Percentiles rank a stretch among this genome's conserved stretches.
Conservation (phyloP, 768 basidiomycete species). For the Suillus fuscotomentosus region DNA sequence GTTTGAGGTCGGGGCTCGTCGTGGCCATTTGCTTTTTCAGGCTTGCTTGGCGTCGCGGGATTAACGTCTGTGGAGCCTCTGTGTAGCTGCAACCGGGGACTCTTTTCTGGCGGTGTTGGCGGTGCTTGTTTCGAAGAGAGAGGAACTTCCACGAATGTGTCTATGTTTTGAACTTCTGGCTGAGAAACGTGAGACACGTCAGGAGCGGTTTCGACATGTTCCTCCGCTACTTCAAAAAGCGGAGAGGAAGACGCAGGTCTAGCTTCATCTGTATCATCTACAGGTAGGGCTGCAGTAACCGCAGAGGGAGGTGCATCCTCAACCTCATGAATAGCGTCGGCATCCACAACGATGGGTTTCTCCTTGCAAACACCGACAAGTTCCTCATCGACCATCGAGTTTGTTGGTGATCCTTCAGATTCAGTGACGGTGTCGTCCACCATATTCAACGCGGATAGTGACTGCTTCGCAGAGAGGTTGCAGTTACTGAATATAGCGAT, state of each 20-base stretch:
- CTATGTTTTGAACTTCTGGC: background rate
- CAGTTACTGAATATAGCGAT: background rate
- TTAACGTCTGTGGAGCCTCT: slow-evolving; percentile 6
- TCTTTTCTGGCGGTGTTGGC: slow-evolving; percentile 12
- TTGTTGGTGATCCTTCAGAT: slow-evolving; percentile 16
- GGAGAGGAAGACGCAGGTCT: background rate
- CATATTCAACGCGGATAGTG: background rate
- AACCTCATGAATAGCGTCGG: background rate
- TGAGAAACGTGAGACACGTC: background rate
- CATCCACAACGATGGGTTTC: slow-evolving; percentile 11
- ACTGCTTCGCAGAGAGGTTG: background rate
- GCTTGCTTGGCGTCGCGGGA: slow-evolving; percentile 8
- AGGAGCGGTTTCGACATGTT: background rate
- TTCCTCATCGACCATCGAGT: slow-evolving; percentile 14
- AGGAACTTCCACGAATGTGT: background rate
- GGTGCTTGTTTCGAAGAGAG: slow-evolving; percentile 2
- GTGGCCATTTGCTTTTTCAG: slow-evolving; percentile 14
- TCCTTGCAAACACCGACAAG: slow-evolving; percentile 7
- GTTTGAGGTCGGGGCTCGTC: slow-evolving; percentile 17
- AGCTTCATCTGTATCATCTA: background rate
- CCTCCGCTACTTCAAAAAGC: background rate
- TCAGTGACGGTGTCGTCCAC: slow-evolving; percentile 19
- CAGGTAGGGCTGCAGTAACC: background rate
- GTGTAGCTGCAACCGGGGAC: background rate
- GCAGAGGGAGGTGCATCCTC: slow-evolving; percentile 2